Base-by-base conservation (phyloP, 2,329 filamentous ascomycete genomes). In the Didymella pinodella region DNA sequence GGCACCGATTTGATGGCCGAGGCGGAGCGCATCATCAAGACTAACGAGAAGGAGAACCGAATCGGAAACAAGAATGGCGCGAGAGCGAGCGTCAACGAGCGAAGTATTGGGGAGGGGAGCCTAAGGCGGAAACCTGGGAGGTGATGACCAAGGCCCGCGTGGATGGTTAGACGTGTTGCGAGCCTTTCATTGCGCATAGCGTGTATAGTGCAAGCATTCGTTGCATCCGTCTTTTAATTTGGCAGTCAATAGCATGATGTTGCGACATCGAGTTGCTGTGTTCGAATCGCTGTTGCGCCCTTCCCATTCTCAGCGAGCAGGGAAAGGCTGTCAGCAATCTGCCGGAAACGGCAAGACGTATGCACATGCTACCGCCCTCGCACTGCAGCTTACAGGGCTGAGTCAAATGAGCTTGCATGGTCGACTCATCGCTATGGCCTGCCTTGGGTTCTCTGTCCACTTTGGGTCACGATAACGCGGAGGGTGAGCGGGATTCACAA, bases 1-100 rank as follows among this genome's bases (percentile, higher is more conserved):
- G 91, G 91, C 0, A 81, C 83, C 28, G 91, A 95, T 78, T 89
- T 91, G 7, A 81, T 86, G 55, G 81, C 81, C 0, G 88, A 91
- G 74, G 88, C 89, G 2, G 81, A 88, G 52, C 85, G 82, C 14
- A 83, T 93, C 57, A 85, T 92, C 3, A 83, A 83, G 73, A 48
- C 63, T 43, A 32, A 51, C 5, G 57, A 29, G 22, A 56, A 40
- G 11, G 51, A 48, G 20, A 52, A 57, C 22, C 55, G 45, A 12
- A 58, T 12, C 14, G 50, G 56, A 22, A 61, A 56, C 4, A 57
- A 59, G 34, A 55, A 22, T 12, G 46, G 47, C 16, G 48, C 49
- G 12, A 36, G 50, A 3, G 50, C 40, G 2, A 46, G 46, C 14
- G 50, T 50, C 1, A 49, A 44, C 18, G 50, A 45, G 16, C 47